Evolutionary conservation across 768 basidiomycete species (phyloP), one percentile per base, ranked within the genome.

Genomic region (Omphalotus guepiniiformis): DNA sequence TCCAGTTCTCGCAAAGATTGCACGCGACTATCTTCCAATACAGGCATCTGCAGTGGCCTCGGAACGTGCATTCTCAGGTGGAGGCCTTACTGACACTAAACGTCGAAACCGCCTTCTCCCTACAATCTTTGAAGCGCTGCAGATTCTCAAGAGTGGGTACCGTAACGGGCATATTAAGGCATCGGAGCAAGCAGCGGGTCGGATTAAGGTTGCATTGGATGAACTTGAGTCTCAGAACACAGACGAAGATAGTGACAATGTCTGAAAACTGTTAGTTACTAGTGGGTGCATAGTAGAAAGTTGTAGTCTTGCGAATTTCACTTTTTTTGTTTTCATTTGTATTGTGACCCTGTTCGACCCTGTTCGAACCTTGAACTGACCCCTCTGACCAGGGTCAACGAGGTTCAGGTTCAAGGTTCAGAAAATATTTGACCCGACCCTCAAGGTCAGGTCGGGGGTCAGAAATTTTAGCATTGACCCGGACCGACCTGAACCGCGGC

Each of bases 111-210:
- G 48, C 3, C 53, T 67, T 2, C 16, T 40, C 11, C 51, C 60
- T 13, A 22, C 48, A 21, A 56, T 52, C 9, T 67, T 66, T 46
- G 52, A 57, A 40, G 53, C 45, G 9, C 51, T 63, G 4, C 65
- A 66, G 40, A 47, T 65, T 22, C 50, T 66, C 16, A 67, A 67
- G 45, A 50, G 52, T 51, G 53, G 45, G 2, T 67, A 67, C 41
- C 13, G 44, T 3, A 58, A 62, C 52, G 58, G 64, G 11, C 55
- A 58, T 46, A 55, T 62, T 28, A 29, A 37, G 15, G 60, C 58
- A 11, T 35, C 41, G 21, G 37, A 47, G 19, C 40, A 60, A 38
- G 55, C 58, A 19, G 47, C 32, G 6, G 39, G 39, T 8, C 36
- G 39, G 36, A 27, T 21, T 2, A 37, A n/a, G 26, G 11, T 37